phyloP scores from a whole-genome alignment of 257 asterid species.

The Nemophila menziesii region DNA sequence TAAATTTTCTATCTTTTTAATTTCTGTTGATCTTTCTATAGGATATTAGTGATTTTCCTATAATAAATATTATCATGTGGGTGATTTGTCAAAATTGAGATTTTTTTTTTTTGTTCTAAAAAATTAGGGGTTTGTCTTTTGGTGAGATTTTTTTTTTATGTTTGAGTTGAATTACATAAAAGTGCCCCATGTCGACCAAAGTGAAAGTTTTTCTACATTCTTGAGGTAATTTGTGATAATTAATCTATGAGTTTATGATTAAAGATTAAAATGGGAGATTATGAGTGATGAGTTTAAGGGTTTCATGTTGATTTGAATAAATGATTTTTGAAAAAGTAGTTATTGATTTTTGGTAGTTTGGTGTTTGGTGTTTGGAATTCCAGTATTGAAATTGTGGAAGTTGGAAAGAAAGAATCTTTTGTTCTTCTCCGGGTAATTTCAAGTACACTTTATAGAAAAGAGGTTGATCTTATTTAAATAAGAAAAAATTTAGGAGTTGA shows the following conservation, averaged over 20 bases:
- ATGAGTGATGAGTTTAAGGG: not conserved
- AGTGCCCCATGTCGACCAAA: not conserved
- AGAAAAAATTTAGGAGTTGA: conserved; percentile 44
- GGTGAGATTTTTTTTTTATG: too few species aligned
- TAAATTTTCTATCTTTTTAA: not conserved
- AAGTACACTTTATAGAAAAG: conserved; percentile 42
- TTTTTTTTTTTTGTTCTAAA: not conserved
- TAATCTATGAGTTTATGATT: not conserved
- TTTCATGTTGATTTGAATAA: not conserved
- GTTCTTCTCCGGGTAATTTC: conserved; percentile 51
- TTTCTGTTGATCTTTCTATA: not conserved
- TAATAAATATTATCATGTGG: not conserved
- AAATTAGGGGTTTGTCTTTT: not conserved
- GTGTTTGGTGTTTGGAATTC: conserved; percentile 28
- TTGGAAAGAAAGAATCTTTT: conserved; percentile 17
- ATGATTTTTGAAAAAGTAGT: not conserved
- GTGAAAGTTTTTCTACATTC: not conserved
- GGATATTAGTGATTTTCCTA: not conserved
- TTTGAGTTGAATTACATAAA: too few species aligned
- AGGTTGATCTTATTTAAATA: conserved; percentile 50
- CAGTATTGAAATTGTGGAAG: conserved; percentile 43
- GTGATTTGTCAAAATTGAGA: not conserved
- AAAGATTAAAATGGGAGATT: not conserved
- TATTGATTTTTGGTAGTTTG: conserved; percentile 15
- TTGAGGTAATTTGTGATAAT: not conserved